Base-by-base conservation (phyloP, 345 rosid species). In the Sisymbrium altissimum region DNA sequence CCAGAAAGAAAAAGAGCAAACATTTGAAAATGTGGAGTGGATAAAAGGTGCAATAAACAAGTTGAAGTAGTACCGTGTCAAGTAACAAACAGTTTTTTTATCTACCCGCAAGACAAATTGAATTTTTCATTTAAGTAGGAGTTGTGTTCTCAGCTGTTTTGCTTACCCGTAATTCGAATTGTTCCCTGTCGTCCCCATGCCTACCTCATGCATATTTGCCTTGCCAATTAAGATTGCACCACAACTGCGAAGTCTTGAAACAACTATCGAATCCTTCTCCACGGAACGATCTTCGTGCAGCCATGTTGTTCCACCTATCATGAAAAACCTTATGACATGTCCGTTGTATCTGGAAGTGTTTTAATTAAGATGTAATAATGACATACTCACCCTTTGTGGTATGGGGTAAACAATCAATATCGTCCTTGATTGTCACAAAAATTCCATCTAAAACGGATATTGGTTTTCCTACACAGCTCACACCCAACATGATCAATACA, bases 131-230 rank as follows among this genome's bases (percentile, higher is more conserved):
- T n/a, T n/a, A n/a, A n/a, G n/a, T n/a, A n/a, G n/a, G n/a, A n/a
- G n/a, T 55, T 57, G 19, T 71, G 66, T 56, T 60, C 44, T 57
- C 30, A 29, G 19, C n/a, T 38, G 8, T 12, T 46, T 67, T 71
- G 64, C 84, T 83, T 72, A 92, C 97, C 97, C 97, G 43, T 92
- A 89, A 77, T 85, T 89, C 8, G 96, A 84, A 86, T 89, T 92
- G 79, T 92, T 92, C 74, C 97, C 96, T 13, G 97, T 92, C 11
- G 96, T 89, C 11, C 97, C 97, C 96, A 92, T 88, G 82, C 97
- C 97, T 68, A 92, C 9, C 78, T 92, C 96, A 76, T 92, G 97
- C 96, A 92, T 88, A 81, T 92, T 92, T 53, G 96, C 92, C 89
- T 92, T 92, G 7, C 97, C 98, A 15, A 92, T 71, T 17, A 92